Conservation (phyloP, 345 rosid genomes). For the Populus davidiana region DNA sequence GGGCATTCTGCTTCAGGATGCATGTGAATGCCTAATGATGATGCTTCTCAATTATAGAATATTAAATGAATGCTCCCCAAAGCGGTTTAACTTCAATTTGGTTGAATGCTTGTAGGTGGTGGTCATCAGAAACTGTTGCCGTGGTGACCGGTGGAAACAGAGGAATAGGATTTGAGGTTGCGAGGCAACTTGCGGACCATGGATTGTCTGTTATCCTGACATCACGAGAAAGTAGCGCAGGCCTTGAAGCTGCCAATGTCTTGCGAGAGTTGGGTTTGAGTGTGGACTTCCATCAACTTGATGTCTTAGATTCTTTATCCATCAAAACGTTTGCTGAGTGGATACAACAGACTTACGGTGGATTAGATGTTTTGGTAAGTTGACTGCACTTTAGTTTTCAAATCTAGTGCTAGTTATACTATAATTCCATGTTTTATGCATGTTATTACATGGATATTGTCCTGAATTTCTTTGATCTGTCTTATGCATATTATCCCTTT, state of each 20-base stretch:
- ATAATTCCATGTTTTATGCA: background rate
- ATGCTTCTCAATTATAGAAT: background rate
- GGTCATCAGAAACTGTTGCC: slow-evolving; percentile 81
- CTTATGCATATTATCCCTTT: slow-evolving; percentile 6
- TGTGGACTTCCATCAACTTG: slow-evolving; percentile 77
- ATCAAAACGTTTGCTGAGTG: slow-evolving; percentile 56
- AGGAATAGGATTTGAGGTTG: slow-evolving; percentile 93
- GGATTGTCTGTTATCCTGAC: slow-evolving; percentile 76
- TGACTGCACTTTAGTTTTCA: background rate
- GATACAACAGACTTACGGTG: slow-evolving; percentile 62
- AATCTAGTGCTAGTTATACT: background rate
- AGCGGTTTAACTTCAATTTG: background rate
- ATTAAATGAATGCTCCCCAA: background rate
- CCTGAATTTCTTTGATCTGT: slow-evolving; percentile 8
- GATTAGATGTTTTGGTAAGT: slow-evolving; percentile 71
- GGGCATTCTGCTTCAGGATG: background rate
- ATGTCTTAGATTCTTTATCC: slow-evolving; percentile 58
- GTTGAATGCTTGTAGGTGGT: slow-evolving; percentile 58
- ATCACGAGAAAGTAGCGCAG: slow-evolving; percentile 67
- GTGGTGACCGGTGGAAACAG: slow-evolving; percentile 90
- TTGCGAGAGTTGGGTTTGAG: slow-evolving; percentile 78
- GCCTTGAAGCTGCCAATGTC: slow-evolving; percentile 75
- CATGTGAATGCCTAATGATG: background rate
- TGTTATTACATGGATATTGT: background rate
- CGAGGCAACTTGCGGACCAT: slow-evolving; percentile 79